Conservation (phyloP, 345 rosid genomes). For the Erodium maritimum region DNA sequence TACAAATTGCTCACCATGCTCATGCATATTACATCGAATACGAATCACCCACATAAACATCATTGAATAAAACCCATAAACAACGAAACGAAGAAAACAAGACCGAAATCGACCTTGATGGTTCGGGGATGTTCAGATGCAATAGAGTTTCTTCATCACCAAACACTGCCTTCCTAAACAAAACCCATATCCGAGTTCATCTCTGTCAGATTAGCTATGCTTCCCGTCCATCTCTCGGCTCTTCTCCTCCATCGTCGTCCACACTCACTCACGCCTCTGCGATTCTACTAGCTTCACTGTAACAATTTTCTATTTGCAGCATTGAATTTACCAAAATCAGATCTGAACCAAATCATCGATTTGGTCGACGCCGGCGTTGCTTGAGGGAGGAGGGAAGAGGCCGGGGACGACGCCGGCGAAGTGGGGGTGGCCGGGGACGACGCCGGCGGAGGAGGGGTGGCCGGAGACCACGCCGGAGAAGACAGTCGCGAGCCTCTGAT, state of each 20-base stretch:
- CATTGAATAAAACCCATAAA: background rate
- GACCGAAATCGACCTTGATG: constrained; percentile 41
- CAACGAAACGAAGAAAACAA: background rate
- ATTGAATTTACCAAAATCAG: too few relatives aligned
- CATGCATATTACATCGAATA: background rate
- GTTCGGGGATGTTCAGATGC: constrained; percentile 83
- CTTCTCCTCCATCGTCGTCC: constrained; percentile 35
- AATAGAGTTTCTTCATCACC: constrained; percentile 82
- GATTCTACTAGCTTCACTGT: too few relatives aligned
- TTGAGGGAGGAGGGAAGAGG: too few relatives aligned
- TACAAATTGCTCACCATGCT: background rate
- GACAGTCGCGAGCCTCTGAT: too few relatives aligned
- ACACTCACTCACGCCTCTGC: too few relatives aligned
- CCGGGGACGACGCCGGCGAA: too few relatives aligned
- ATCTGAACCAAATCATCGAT: too few relatives aligned
- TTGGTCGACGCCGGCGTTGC: too few relatives aligned
- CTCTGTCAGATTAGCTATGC: constrained; percentile 65
- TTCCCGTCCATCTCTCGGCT: constrained; percentile 79
- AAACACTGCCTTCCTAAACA: constrained; percentile 88
- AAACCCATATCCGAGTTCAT: constrained; percentile 75
- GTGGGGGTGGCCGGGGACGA: too few relatives aligned
- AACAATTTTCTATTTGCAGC: too few relatives aligned
- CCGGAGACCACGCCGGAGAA: too few relatives aligned
- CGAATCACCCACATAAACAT: background rate
- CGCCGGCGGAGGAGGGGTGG: too few relatives aligned